Conservation (phyloP, 2,329 filamentous ascomycete species). For the Drechslera avenae region DNA sequence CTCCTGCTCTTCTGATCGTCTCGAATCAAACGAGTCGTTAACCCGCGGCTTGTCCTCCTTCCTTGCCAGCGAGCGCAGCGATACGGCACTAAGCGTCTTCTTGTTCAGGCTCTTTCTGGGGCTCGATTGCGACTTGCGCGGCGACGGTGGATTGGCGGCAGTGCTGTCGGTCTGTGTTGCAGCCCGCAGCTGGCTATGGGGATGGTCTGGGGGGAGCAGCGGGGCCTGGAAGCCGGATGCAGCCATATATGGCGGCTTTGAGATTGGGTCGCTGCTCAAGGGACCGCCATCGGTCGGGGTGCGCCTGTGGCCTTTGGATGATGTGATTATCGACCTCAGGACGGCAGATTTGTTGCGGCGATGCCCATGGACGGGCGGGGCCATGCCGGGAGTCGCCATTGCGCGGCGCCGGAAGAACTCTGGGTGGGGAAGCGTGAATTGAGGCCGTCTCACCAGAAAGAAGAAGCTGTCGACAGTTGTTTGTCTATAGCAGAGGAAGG, state of each 20-base stretch:
- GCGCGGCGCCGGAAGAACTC: conserved; percentile 13
- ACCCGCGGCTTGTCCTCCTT: conserved; percentile 46
- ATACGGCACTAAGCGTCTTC: conserved; percentile 61
- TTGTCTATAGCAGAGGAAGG: conserved; percentile 31
- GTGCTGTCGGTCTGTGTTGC: conserved; percentile 44
- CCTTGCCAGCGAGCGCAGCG: conserved; percentile 56
- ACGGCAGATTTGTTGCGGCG: conserved; percentile 51
- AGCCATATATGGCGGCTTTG: conserved; percentile 32
- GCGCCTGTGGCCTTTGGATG: conserved; percentile 55
- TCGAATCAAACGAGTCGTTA: conserved; percentile 39
- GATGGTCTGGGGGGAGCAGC: conserved; percentile 58
- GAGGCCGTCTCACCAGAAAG: conserved; percentile 13
- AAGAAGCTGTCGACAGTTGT: conserved; percentile 23
- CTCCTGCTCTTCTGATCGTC: conserved; percentile 33
- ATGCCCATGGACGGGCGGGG: conserved; percentile 37
- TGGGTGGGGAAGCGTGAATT: conserved; percentile 6
- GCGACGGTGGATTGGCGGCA: conserved; percentile 41
- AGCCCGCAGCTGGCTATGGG: conserved; percentile 47
- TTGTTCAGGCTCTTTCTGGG: conserved; percentile 53
- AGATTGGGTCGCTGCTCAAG: conserved; percentile 29
- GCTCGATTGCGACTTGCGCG: conserved; percentile 49
- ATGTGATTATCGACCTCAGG: conserved; percentile 56
- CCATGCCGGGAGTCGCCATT: conserved; percentile 32
- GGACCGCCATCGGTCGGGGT: conserved; percentile 51
- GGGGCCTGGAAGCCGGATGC: conserved; percentile 41